Conservation (phyloP, 2,329 filamentous ascomycete genomes). For the Rhynchosporium agropyri region DNA sequence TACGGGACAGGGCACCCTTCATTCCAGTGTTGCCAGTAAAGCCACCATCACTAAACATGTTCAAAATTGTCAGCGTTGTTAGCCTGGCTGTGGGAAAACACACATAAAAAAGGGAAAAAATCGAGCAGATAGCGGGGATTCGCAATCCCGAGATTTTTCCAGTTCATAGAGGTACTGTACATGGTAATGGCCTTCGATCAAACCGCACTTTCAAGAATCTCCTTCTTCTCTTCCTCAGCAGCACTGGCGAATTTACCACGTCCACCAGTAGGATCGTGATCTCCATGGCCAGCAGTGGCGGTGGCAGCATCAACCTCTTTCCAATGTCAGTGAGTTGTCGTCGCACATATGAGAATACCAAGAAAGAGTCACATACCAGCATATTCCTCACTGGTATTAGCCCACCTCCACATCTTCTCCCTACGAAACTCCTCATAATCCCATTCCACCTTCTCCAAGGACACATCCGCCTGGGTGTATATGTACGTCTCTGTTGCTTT, state of each 20-base stretch:
- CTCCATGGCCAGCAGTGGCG: slow-evolving; percentile 10
- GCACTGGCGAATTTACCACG: slow-evolving; percentile 8
- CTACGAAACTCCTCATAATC: slow-evolving; percentile 81
- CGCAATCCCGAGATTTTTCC: not conserved
- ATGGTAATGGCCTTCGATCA: not conserved
- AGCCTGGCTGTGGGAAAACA: no score
- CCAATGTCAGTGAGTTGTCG: slow-evolving; percentile 10
- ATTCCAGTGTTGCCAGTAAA: no score
- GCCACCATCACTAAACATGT: no score
- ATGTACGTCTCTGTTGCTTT: slow-evolving; percentile 64
- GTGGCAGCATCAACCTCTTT: slow-evolving; percentile 23
- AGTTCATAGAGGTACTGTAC: not conserved
- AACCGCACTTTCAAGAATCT: slow-evolving; percentile 16
- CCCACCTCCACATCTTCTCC: slow-evolving; percentile 66
- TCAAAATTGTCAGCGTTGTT: no score
- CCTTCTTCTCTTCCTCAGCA: slow-evolving; percentile 1
- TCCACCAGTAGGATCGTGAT: slow-evolving; percentile 24
- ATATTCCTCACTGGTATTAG: slow-evolving; percentile 35
- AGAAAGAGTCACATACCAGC: slow-evolving; percentile 20
- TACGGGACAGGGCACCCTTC: no score
- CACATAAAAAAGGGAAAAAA: no score
- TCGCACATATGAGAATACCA: not conserved
- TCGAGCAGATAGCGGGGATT: no score
- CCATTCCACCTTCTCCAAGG: slow-evolving; percentile 78
- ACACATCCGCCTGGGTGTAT: slow-evolving; percentile 51